These are phyloP conservation scores for Phytophthora ohioensis DNA, from an alignment of 352 stramenopile species.

Conservation along the genomic window DNA sequence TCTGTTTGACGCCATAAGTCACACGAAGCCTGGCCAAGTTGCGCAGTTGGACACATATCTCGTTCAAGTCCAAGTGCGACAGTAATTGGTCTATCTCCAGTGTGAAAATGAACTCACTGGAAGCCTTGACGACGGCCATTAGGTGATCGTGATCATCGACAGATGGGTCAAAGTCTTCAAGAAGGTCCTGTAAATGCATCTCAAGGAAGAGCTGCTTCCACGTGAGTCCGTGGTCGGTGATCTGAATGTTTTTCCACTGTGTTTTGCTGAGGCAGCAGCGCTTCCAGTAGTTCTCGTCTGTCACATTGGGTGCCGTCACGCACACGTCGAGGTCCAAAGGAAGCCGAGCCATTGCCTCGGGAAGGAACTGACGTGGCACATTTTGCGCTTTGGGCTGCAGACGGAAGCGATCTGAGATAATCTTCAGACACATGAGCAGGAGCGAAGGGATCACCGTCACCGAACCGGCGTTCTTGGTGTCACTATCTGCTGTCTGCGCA, in stretches of 20 bases:
- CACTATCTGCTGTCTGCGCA: conserved; percentile 30
- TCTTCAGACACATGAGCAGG: conserved; percentile 79
- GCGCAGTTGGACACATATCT: conserved; percentile 83
- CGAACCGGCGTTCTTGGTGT: conserved; percentile 26
- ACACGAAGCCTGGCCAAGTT: conserved; percentile 91
- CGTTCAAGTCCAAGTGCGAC: conserved; percentile 90
- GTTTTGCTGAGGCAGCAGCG: conserved; percentile 81
- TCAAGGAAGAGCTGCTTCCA: conserved; percentile 96
- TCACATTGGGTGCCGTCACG: conserved; percentile 84
- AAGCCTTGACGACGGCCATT: conserved; percentile 76
- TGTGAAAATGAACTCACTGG: conserved; percentile 91
- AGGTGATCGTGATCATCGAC: conserved; percentile 66
- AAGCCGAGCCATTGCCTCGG: conserved; percentile 82
- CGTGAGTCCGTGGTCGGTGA: conserved; percentile 91
- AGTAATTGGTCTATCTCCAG: conserved; percentile 90
- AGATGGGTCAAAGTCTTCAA: conserved; percentile 81
- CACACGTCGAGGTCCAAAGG: conserved; percentile 85
- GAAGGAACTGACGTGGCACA: conserved; percentile 84
- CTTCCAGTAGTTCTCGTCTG: conserved; percentile 96
- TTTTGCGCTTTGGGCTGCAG: conserved; percentile 72
- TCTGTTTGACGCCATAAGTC: conserved; percentile 90
- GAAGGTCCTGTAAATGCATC: conserved; percentile 73
- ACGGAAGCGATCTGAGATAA: conserved; percentile 80
- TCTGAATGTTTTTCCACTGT: conserved; percentile 92
- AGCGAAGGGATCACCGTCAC: conserved; percentile 54